Evolutionary conservation across 2,329 filamentous ascomycete species (phyloP).

Genomic region (Zelopaecilomyces penicillatus): DNA sequence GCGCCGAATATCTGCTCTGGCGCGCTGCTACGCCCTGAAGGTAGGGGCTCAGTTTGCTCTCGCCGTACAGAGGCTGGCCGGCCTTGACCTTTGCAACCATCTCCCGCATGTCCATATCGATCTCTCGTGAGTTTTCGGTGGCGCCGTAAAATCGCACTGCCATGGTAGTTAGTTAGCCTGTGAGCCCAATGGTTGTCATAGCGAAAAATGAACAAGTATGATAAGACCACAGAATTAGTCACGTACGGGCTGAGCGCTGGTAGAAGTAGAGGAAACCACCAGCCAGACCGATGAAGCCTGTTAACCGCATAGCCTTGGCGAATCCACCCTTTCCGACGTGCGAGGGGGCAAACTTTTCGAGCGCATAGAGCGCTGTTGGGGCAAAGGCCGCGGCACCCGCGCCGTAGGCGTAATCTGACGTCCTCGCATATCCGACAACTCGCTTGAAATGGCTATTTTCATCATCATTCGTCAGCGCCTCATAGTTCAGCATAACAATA

Average conservation of each 20-base stretch:
- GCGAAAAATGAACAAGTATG: not conserved
- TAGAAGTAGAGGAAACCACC: slow-evolving; percentile 84
- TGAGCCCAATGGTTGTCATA: not conserved
- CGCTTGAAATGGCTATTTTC: slow-evolving; percentile 72
- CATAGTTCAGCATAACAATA: not conserved
- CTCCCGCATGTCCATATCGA: slow-evolving; percentile 94
- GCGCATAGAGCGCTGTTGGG: slow-evolving; percentile 64
- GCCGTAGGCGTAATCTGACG: slow-evolving; percentile 72
- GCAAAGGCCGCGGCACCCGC: slow-evolving; percentile 59
- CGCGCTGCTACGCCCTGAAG: slow-evolving; percentile 89
- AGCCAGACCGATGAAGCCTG: slow-evolving; percentile 60
- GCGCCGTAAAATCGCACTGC: slow-evolving; percentile 93
- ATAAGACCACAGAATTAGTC: not conserved
- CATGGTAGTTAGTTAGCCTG: not conserved
- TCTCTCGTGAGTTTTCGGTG: slow-evolving; percentile 82
- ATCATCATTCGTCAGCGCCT: not conserved
- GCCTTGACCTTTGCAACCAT: slow-evolving; percentile 96
- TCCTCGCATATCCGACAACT: slow-evolving; percentile 78
- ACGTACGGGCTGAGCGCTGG: slow-evolving; percentile 72
- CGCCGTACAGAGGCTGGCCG: slow-evolving; percentile 83
- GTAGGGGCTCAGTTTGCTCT: slow-evolving; percentile 68
- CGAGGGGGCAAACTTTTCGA: slow-evolving; percentile 81
- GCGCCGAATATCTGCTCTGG: slow-evolving; percentile 83
- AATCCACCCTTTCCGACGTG: slow-evolving; percentile 78
- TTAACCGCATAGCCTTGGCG: slow-evolving; percentile 71